These are phyloP conservation scores for Smithsoniella earleae DNA, from an alignment of 163 green algal genomes.

Conservation along the genomic window DNA sequence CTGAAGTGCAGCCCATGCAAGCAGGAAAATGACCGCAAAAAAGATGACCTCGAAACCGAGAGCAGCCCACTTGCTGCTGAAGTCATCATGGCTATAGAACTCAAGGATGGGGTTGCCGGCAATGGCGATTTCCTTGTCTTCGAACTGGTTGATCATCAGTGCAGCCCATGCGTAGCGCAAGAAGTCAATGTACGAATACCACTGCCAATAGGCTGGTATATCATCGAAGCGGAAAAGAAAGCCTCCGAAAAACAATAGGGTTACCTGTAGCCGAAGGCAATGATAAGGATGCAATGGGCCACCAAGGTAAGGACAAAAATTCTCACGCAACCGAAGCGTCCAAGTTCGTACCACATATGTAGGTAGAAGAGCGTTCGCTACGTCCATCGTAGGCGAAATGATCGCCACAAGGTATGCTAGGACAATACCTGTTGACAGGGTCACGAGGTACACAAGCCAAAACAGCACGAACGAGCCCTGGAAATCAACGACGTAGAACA, in stretches of 20 bases:
- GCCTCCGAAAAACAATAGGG: constrained; percentile 68
- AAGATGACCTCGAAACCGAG: constrained; percentile 56
- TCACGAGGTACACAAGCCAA: constrained; percentile 65
- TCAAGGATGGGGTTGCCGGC: constrained; percentile 38
- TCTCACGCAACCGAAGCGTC: too few species aligned
- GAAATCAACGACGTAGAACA: constrained; percentile 20
- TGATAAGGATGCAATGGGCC: background rate
- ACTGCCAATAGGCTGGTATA: constrained; percentile 56
- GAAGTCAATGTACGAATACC: constrained; percentile 52
- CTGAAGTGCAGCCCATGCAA: constrained; percentile 37
- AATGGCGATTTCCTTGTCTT: constrained; percentile 6
- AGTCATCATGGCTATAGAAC: constrained; percentile 49
- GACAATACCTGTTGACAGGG: constrained; percentile 54
- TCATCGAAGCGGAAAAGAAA: constrained; percentile 56
- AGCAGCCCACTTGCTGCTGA: constrained; percentile 48
- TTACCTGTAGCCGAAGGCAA: constrained; percentile 33
- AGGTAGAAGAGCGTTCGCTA: constrained; percentile 66
- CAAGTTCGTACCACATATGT: constrained; percentile 41
- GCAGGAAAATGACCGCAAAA: constrained; percentile 41
- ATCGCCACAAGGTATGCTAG: constrained; percentile 67
- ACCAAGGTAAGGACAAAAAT: background rate
- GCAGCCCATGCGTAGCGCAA: constrained; percentile 52
- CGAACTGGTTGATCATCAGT: constrained; percentile 55
- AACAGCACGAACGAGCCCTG: constrained; percentile 42
- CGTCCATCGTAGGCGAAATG: constrained; percentile 67